These are phyloP conservation scores for Pugionium cornutum DNA, from an alignment of 345 rosid species.

Conservation along the genomic window DNA sequence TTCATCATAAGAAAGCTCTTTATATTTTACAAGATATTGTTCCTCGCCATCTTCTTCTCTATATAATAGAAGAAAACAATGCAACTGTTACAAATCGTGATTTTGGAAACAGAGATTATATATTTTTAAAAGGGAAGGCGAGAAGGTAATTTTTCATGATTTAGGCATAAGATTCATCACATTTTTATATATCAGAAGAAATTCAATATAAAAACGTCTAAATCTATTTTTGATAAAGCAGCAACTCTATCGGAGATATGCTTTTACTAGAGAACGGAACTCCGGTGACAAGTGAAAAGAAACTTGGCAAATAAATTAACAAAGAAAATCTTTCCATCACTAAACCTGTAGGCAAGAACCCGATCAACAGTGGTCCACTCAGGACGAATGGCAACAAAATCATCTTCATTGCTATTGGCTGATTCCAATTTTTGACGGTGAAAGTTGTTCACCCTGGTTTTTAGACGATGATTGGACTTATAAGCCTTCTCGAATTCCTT, in stretches of 20 bases:
- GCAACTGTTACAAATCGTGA: constrained; percentile 17
- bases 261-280: background rate
- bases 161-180: constrained; percentile 3
- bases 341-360: constrained; percentile 87
- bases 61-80: constrained; percentile 41
- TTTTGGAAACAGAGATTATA: constrained; percentile 13
- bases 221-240: constrained; percentile 10
- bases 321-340: constrained; percentile 16
- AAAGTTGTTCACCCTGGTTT: constrained; percentile 88
- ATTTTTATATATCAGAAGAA: background rate
- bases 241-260: constrained; percentile 7
- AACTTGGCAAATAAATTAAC: background rate
- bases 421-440: constrained; percentile 66
- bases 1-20: constrained; percentile 94
- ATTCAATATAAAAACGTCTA: background rate
- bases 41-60: constrained; percentile 84
- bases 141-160: background rate
- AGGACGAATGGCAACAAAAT: constrained; percentile 83
- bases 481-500: constrained; percentile 88
- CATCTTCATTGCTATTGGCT: constrained; percentile 73
- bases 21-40: constrained; percentile 93
- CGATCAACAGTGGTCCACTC: constrained; percentile 99
- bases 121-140: background rate
- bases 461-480: constrained; percentile 87
- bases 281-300: background rate